These are phyloP conservation scores for Solanum corneliomulleri DNA, from an alignment of 257 asterid genomes.

Conservation along the genomic window DNA sequence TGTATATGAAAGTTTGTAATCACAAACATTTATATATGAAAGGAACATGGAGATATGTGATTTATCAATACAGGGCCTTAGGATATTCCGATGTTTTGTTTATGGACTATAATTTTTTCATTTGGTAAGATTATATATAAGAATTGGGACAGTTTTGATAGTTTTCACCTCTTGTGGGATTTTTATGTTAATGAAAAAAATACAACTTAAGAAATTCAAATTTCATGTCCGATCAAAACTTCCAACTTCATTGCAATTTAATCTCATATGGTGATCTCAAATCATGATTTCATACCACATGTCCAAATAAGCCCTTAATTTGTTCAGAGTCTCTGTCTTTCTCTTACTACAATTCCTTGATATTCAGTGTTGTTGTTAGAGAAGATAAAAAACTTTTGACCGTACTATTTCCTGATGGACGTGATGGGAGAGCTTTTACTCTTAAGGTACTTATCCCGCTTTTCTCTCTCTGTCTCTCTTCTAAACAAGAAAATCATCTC, in stretches of 20 bases:
- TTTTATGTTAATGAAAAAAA: not conserved
- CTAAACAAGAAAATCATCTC: not conserved
- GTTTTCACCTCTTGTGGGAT: not conserved
- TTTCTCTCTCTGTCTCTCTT: not conserved
- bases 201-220: not conserved
- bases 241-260: not conserved
- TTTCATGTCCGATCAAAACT: not conserved
- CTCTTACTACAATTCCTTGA: not conserved
- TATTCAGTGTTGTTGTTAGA: slow-evolving; percentile 82
- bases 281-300: not conserved
- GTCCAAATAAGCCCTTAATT: not conserved
- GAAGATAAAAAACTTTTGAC: slow-evolving; percentile 87
- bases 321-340: not conserved
- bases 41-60: not conserved
- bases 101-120: not conserved
- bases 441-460: slow-evolving; percentile 46
- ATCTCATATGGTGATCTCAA: not conserved
- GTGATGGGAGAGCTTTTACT: slow-evolving; percentile 93
- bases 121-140: not conserved
- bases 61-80: not conserved
- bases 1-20: not conserved
- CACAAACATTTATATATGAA: not conserved
- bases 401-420: slow-evolving; percentile 90
- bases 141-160: not conserved
- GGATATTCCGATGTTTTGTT: not conserved